Evolutionary conservation across 352 stramenopile genomes (phyloP).

Genomic region (Pythium sukuiense): DNA sequence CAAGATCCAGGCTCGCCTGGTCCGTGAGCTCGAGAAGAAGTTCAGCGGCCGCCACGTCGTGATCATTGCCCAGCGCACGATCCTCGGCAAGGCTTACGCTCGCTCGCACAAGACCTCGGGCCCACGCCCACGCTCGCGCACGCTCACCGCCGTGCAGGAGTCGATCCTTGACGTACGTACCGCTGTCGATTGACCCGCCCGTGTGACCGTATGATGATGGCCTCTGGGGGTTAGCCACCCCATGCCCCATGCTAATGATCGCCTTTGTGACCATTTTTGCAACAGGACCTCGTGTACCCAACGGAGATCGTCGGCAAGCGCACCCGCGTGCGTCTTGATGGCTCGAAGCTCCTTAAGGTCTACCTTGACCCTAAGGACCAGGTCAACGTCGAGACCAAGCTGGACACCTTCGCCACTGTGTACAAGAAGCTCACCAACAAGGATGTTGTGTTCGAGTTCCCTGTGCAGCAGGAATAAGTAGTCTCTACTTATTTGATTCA

Average conservation of each 20-base stretch:
- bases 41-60: constrained; percentile 98
- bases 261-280: constrained; percentile 17
- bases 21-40: constrained; percentile 99
- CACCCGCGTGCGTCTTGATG: constrained; percentile 96
- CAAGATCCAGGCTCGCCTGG: constrained; percentile 98
- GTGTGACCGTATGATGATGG: constrained; percentile 78
- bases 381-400: constrained; percentile 98
- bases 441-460: constrained; percentile 99
- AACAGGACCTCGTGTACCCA: constrained; percentile 98
- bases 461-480: constrained; percentile 85
- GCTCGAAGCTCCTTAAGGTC: constrained; percentile 98
- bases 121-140: constrained; percentile 95
- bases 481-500: constrained; percentile 28
- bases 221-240: constrained; percentile 88
- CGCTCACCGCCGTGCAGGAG: constrained; percentile 98
- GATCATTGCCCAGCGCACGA: constrained; percentile 99
- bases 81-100: constrained; percentile 97
- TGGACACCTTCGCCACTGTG: constrained; percentile 98
- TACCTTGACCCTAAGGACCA: constrained; percentile 98
- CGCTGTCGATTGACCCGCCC: constrained; percentile 8
- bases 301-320: constrained; percentile 99
- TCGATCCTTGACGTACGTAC: constrained; percentile 96
- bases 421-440: constrained; percentile 99
- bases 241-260: constrained; percentile 86
- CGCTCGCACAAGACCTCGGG: constrained; percentile 95